Evolutionary conservation across 2,329 filamentous ascomycete genomes (phyloP).

Genomic region (Scopulariopsis brevicaulis): DNA sequence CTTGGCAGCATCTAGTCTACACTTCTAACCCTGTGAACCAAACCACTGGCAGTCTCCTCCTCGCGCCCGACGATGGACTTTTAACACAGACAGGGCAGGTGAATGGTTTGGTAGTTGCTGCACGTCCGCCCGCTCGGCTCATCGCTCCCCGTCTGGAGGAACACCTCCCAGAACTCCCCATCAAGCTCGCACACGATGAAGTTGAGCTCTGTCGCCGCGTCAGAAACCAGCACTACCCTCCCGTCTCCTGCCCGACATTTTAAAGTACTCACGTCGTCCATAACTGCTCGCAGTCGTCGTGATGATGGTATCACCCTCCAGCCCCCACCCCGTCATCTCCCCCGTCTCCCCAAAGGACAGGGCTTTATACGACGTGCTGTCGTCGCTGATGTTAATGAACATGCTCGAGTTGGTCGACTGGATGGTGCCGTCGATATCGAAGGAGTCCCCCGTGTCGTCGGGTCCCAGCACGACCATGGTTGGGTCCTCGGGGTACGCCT

Average conservation of each 20-base stretch:
- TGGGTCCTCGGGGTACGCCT: slow-evolving; percentile 29
- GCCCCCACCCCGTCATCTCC: slow-evolving; percentile 34
- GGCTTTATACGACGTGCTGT: slow-evolving; percentile 38
- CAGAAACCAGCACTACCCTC: neutral
- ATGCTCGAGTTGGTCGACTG: slow-evolving; percentile 32
- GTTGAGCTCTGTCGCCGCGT: slow-evolving; percentile 31
- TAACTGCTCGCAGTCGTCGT: slow-evolving; percentile 28
- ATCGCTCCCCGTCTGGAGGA: slow-evolving; percentile 39
- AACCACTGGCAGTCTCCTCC: neutral
- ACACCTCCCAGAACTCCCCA: slow-evolving; percentile 34
- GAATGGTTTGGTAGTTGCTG: slow-evolving; percentile 42
- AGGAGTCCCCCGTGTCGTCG: slow-evolving; percentile 34
- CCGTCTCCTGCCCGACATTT: neutral
- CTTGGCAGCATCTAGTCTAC: neutral
- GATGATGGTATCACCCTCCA: slow-evolving; percentile 33
- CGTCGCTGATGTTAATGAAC: slow-evolving; percentile 34
- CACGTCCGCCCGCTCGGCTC: slow-evolving; percentile 34
- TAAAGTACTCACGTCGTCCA: slow-evolving; percentile 23
- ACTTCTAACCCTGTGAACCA: neutral
- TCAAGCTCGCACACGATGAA: slow-evolving; percentile 35
- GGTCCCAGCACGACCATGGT: slow-evolving; percentile 35
- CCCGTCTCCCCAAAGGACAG: slow-evolving; percentile 28
- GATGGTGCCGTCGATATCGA: slow-evolving; percentile 35
- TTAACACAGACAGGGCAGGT: slow-evolving; percentile 38
- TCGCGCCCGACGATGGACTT: neutral